Percentiles rank a stretch among this genome's conserved stretches.
phyloP scores from a whole-genome alignment of 1,284 basidiomycete genomes.

The Chalciporus sp. region DNA sequence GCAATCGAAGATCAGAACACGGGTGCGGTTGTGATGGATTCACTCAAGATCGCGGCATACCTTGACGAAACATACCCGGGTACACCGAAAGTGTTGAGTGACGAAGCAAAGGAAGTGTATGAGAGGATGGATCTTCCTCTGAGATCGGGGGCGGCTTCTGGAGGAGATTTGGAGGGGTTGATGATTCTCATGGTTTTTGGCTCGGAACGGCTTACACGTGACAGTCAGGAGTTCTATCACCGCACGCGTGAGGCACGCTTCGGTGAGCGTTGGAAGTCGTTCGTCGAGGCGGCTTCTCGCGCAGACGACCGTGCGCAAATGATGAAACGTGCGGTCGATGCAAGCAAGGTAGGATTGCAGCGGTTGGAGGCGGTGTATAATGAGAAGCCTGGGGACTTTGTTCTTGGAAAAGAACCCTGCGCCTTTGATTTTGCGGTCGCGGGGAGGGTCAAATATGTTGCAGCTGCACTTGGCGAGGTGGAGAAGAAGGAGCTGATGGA shows the following conservation, averaged over 20 bases:
- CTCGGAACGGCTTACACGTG: conserved; percentile 21
- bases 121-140: neutral
- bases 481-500: conserved; percentile 12
- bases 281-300: conserved; percentile 5
- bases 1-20: conserved; percentile 36
- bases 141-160: conserved; percentile 9
- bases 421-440: conserved; percentile 27
- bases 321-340: conserved; percentile 14
- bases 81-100: conserved; percentile 26
- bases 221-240: conserved; percentile 24
- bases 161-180: neutral
- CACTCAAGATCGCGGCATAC: conserved; percentile 42
- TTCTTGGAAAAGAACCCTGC: conserved; percentile 22
- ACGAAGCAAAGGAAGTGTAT: neutral
- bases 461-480: conserved; percentile 18
- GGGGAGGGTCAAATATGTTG: conserved; percentile 16
- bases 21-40: conserved; percentile 36
- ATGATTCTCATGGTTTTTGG: conserved; percentile 18
- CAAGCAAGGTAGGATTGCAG: conserved; percentile 4
- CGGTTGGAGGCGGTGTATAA: conserved; percentile 14
- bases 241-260: conserved; percentile 10
- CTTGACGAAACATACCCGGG: conserved; percentile 47
- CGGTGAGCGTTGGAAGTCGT: conserved; percentile 21
- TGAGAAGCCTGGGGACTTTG: conserved; percentile 5
- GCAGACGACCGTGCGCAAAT: conserved; percentile 10